These are phyloP conservation scores for Trichoderma sp. DNA, from an alignment of 2,329 filamentous ascomycete species.

Conservation along the genomic window DNA sequence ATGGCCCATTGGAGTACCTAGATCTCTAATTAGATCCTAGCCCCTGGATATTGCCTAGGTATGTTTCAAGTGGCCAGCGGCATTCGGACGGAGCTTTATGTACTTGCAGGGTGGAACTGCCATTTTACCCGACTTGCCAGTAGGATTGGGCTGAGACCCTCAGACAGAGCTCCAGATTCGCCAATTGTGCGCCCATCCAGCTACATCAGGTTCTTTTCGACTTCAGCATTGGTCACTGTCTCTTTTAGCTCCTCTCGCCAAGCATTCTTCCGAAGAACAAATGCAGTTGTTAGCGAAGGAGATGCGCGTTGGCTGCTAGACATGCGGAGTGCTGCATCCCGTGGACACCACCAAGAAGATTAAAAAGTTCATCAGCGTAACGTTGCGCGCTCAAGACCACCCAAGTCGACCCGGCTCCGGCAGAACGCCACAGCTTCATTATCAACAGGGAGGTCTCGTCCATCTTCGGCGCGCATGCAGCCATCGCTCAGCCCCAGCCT, in stretches of 20 bases:
- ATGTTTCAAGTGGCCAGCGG: constrained; percentile 12
- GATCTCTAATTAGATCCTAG: constrained; percentile 22
- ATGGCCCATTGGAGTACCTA: background rate
- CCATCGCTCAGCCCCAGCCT: constrained; percentile 16
- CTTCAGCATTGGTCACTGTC: background rate
- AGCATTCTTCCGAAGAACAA: constrained; percentile 8
- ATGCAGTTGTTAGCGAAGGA: background rate
- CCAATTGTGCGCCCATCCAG: background rate
- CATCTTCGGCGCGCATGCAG: constrained; percentile 3
- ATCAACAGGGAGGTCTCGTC: background rate
- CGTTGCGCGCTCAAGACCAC: constrained; percentile 18
- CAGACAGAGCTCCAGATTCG: background rate
- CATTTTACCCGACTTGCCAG: constrained; percentile 6
- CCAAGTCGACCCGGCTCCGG: constrained; percentile 15
- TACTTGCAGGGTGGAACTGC: constrained; percentile 10
- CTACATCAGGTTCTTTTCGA: background rate
- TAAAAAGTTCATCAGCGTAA: constrained; percentile 16
- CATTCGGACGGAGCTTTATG: constrained; percentile 3
- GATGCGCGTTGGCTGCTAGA: constrained; percentile 11
- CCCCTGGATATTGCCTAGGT: constrained; percentile 2
- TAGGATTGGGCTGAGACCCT: background rate
- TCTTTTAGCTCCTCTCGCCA: constrained; percentile 11
- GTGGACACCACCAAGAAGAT: constrained; percentile 5
- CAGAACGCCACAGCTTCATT: constrained; percentile 25
- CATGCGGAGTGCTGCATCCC: constrained; percentile 15